Percentiles rank a stretch among this genome's conserved stretches.
Conservation (phyloP, 2,329 filamentous ascomycete genomes). For the Claviceps africana region DNA sequence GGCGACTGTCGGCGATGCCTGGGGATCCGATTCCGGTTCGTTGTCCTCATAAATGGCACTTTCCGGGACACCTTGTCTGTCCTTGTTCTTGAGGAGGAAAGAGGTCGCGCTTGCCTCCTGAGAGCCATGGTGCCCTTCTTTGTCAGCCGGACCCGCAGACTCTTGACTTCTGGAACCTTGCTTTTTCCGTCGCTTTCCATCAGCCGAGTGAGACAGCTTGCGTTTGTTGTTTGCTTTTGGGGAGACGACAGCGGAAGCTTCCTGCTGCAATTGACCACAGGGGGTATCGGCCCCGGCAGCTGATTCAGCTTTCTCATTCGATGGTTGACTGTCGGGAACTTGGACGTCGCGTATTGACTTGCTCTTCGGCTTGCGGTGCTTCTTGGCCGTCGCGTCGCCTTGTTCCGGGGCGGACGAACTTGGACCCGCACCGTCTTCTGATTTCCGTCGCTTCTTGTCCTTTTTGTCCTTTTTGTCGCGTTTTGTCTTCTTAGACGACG, state of each 20-base stretch:
- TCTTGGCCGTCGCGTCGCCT: slow-evolving; percentile 8
- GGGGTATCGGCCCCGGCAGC: slow-evolving; percentile 5
- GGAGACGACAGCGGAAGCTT: slow-evolving; percentile 7
- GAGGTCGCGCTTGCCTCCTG: slow-evolving; percentile 1
- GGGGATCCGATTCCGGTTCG: slow-evolving; percentile 8
- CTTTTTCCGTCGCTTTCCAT: slow-evolving; percentile 22
- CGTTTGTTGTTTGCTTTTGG: slow-evolving; percentile 20
- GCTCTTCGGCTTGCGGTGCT: slow-evolving; percentile 15
- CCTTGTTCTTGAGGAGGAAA: slow-evolving; percentile 7
- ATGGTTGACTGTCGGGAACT: slow-evolving; percentile 4
- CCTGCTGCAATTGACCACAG: slow-evolving; percentile 6
- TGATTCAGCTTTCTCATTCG: not conserved
- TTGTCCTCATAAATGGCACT: slow-evolving; percentile 11
- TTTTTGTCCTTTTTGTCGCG: slow-evolving; percentile 20
- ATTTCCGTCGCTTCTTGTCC: slow-evolving; percentile 9
- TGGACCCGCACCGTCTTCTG: slow-evolving; percentile 5
- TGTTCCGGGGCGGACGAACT: slow-evolving; percentile 7
- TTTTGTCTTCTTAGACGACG: slow-evolving; percentile 15
- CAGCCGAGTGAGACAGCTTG: slow-evolving; percentile 16
- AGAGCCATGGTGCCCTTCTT: not conserved
- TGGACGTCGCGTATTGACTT: slow-evolving; percentile 6
- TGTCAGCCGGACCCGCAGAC: slow-evolving; percentile 8
- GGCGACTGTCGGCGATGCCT: slow-evolving; percentile 16
- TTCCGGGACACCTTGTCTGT: slow-evolving; percentile 4
- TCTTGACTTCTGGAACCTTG: slow-evolving; percentile 13